Base-by-base conservation (phyloP, 202 grass and related monocot species). In the Schoenoplectus triqueter region DNA sequence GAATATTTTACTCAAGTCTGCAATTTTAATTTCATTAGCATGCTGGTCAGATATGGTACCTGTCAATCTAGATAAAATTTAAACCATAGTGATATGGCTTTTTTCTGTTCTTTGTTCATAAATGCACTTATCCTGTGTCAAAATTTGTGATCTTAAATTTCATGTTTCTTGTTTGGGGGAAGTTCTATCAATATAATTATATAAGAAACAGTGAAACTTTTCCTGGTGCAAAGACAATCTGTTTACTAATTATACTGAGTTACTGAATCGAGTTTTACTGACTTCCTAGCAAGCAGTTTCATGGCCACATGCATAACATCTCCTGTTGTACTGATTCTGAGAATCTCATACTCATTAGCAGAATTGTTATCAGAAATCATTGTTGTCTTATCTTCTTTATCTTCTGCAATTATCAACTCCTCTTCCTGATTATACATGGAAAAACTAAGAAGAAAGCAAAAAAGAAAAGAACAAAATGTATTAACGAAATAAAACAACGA, bases 221-320 rank as follows among this genome's bases (percentile, higher is more conserved):
- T 47, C 0, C 15, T 73, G n/a, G 70, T 73, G 20, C 50, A 39
- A 77, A 40, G 49, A n/a, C 10, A 31, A 55, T 39, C 21, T 2
- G 10, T 77, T 77, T 41, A 56, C 5, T 56, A 41, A 77, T 39
- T 59, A n/a, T 59, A 59, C 56, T 14, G 7, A 77, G 21, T 57
- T 20, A 73, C 8, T 10, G 2, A 11, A 19, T 50, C 15, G 19
- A 49, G 20, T 73, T 51, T 21, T 0, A 51, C 8, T 15, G 69
- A 73, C 70, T 46, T 73, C 17, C 51, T 73, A 73, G 70, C 70
- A 45, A 73, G 70, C 47, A 73, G n/a, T 73, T 73, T 51, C 45
- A 52, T 51, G n/a, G 70, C 70, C 47, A 52, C 47, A 73, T 73
- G 47, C n/a, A 21, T 51, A 51, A 47, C 70, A 73, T 73, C 70